These are phyloP conservation scores for Trichophyton benhamiae DNA, from an alignment of 2,329 filamentous ascomycete species.

Conservation along the genomic window DNA sequence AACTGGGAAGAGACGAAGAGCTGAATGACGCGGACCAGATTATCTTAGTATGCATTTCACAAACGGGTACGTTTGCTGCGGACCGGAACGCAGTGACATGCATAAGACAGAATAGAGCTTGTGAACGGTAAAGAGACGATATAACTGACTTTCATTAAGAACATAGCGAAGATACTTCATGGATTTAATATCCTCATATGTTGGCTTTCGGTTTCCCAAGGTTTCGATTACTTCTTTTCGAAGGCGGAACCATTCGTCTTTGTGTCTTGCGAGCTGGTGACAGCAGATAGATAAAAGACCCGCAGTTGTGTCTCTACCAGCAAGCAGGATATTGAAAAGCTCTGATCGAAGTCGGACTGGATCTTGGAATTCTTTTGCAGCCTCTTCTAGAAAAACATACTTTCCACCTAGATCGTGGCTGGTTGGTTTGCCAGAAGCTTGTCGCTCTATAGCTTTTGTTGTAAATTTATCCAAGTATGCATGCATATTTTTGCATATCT, in stretches of 20 bases:
- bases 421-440: constrained; percentile 12
- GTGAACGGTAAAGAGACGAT: neutral
- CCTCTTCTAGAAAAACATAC: constrained; percentile 40
- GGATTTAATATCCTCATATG: constrained; percentile 33
- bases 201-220: constrained; percentile 33
- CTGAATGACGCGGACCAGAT: constrained; percentile 13
- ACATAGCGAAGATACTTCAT: constrained; percentile 28
- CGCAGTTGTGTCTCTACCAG: constrained; percentile 45
- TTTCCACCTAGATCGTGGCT: constrained; percentile 14
- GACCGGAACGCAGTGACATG: no score
- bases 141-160: constrained; percentile 25
- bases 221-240: constrained; percentile 25
- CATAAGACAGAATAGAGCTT: neutral
- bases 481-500: constrained; percentile 8
- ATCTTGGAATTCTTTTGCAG: constrained; percentile 37
- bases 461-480: constrained; percentile 21
- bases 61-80: neutral
- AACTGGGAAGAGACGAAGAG: constrained; percentile 43
- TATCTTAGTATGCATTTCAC: neutral
- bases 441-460: constrained; percentile 18
- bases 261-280: constrained; percentile 35
- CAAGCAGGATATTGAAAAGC: constrained; percentile 41
- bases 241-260: constrained; percentile 26
- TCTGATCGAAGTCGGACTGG: constrained; percentile 38
- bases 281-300: constrained; percentile 37